Percentiles rank a stretch among this genome's conserved stretches.
phyloP scores from a whole-genome alignment of 768 basidiomycete species.

The Pleurotus platypus region DNA sequence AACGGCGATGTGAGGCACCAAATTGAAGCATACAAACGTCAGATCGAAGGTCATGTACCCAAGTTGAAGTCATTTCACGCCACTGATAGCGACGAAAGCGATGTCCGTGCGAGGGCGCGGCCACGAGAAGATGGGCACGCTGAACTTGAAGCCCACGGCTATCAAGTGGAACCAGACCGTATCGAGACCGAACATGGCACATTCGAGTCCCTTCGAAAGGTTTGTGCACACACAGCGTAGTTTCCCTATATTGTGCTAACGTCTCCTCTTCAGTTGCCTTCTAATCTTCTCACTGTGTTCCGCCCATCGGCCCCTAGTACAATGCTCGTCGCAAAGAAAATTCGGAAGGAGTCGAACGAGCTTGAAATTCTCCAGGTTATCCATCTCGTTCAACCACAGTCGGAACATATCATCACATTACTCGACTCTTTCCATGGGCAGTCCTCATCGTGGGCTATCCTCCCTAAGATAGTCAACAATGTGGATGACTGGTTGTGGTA shows the following conservation, averaged over 20 bases:
- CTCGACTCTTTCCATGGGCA: slow-evolving; percentile 5
- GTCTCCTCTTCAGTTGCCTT: neutral
- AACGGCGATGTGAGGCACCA: too few relatives aligned
- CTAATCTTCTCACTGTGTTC: slow-evolving; percentile 4
- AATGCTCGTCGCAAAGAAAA: slow-evolving; percentile 6
- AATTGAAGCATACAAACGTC: too few relatives aligned
- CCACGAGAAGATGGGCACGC: too few relatives aligned
- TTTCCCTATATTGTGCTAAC: neutral
- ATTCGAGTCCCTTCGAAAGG: neutral
- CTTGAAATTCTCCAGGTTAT: slow-evolving; percentile 8
- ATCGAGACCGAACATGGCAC: neutral
- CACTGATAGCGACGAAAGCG: too few relatives aligned
- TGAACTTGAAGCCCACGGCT: slow-evolving; percentile 1
- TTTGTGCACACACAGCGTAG: neutral
- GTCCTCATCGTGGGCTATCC: neutral
- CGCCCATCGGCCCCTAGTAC: neutral
- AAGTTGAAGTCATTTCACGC: too few relatives aligned
- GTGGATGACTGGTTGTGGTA: neutral
- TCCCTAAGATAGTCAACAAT: neutral
- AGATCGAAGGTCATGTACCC: too few relatives aligned
- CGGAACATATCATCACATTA: slow-evolving; percentile 6
- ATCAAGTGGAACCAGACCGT: slow-evolving; percentile 2
- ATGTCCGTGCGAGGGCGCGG: too few relatives aligned
- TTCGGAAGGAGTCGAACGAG: slow-evolving; percentile 6
- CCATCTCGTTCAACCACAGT: neutral